phyloP scores from a whole-genome alignment of 1,139 yeast species.

The Saccharomyces uvarum region DNA sequence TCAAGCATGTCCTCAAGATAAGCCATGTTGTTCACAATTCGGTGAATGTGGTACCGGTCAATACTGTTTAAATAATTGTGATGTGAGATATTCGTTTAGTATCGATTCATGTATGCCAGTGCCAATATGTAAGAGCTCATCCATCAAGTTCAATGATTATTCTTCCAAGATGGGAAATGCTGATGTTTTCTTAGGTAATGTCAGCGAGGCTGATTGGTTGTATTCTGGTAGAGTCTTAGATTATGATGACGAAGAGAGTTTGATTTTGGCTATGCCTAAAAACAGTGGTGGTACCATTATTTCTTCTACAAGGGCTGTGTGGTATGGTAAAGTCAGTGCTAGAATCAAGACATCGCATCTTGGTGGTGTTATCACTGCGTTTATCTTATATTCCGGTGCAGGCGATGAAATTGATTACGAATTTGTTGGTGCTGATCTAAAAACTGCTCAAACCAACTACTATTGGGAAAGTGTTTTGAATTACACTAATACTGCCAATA shows the following conservation, averaged over 20 bases:
- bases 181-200: conserved; percentile 59
- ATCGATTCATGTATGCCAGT: conserved; percentile 56
- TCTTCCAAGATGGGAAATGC: conserved; percentile 26
- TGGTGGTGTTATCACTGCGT: conserved; percentile 79
- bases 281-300: conserved; percentile 72
- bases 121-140: conserved; percentile 38
- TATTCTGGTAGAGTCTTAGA: conserved; percentile 61
- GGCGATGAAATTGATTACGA: conserved; percentile 89
- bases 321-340: conserved; percentile 80
- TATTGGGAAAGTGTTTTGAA: conserved; percentile 68
- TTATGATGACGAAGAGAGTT: conserved; percentile 43
- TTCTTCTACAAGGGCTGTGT: conserved; percentile 69
- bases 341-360: conserved; percentile 66
- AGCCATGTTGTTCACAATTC: conserved; percentile 75
- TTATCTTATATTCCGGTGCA: conserved; percentile 74
- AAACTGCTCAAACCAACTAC: conserved; percentile 64
- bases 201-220: conserved; percentile 60
- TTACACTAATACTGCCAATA: conserved; percentile 51
- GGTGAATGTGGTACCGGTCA: conserved; percentile 78
- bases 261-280: conserved; percentile 71
- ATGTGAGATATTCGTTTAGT: conserved; percentile 44
- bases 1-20: conserved; percentile 53
- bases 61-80: conserved; percentile 72
- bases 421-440: conserved; percentile 67
- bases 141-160: conserved; percentile 37